Base-by-base conservation (phyloP, 805 yeast species). In the Torulaspora indica region DNA sequence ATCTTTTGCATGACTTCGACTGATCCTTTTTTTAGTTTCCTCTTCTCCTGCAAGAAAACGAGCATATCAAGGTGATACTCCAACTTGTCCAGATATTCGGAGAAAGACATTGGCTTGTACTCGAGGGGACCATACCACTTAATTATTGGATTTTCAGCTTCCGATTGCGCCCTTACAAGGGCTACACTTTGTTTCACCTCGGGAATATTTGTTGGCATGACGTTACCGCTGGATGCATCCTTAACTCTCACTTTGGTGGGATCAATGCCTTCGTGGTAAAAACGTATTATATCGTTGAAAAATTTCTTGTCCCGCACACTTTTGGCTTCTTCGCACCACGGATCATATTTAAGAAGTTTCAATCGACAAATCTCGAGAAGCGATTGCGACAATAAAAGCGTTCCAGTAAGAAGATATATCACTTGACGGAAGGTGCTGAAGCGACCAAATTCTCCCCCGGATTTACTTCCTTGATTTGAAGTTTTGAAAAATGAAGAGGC, bases 281-380 rank as follows among this genome's bases (percentile, higher is more conserved):
- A 65, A 32, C 55, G 51, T 10, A 60, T 49, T 8, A 64, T 61
- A 45, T 65, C 67, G 45, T 64, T 64, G 45, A 60, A 65, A 33
- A 65, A 61, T 39, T 62, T 58, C 45, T 71, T 59, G 14, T 64
- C 65, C 30, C 87, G 73, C 27, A 78, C 82, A 13, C 58, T 55
- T 36, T 62, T 70, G 2, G 88, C 85, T 55, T 83, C 88, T 25
- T 79, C 86, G 20, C 64, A 71, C 90, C 90, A 83, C 8, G 90
- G 90, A 56, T 83, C 90, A 47, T 68, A 70, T 33, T 70, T 70
- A 10, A 71, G 41, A 38, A 70, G 23, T 6, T 52, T 54, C 31
- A 81, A 52, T 42, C 90, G 67, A 12, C 77, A 68, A 5, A 72
- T 52, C 54, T 83, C 91, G 28, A 82, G 57, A 2, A 79, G 75